Base-by-base conservation (phyloP, 2,329 filamentous ascomycete genomes). In the Plenodomus biglobosus region DNA sequence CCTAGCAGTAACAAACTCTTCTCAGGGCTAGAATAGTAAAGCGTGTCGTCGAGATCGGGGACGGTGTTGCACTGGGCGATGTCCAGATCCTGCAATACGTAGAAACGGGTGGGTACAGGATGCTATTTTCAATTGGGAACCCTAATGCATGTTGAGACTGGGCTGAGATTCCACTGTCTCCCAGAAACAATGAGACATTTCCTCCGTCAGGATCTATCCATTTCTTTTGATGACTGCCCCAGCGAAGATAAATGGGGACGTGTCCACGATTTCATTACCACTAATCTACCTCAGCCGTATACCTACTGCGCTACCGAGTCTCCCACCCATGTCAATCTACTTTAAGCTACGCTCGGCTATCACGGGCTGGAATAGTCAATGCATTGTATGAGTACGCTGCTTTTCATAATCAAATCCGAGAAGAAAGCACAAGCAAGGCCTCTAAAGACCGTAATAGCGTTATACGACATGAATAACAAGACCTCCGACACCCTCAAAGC, bases 281-380 rank as follows among this genome's bases (percentile, higher is more conserved):
- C 77, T 0, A 72, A 78, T 48, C 65, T 81, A 57, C 79, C 80
- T 0, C 76, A 78, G 32, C 70, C 72, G 11, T 64, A 78, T 38
- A 68, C 65, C 2, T 70, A 80, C 52, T 76, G 76, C 24, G 72
- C 78, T 0, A 78, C 82, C 38, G 79, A 82, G 56, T 76, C 71
- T 19, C 73, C 73, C 0, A 78, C 76, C 0, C 79, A 82, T 54
- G 79, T 80, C 3, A 81, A 81, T 46, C 77, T 83, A 0, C 68
- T 83, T 0, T 83, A 79, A 79, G 78, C 75, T 2, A 74, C 76
- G 3, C 65, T 82, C 0, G 80, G 83, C 55, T 76, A 78, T 46
- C n/a, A n/a, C n/a, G 64, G 61, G 54, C 68, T 15, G 65, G 64
- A 2, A 65, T 58, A 3, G 58, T 61, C 1, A 8, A 52, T 8